Conservation (phyloP, 2,329 filamentous ascomycete species). For the Aureobasidium sp. region DNA sequence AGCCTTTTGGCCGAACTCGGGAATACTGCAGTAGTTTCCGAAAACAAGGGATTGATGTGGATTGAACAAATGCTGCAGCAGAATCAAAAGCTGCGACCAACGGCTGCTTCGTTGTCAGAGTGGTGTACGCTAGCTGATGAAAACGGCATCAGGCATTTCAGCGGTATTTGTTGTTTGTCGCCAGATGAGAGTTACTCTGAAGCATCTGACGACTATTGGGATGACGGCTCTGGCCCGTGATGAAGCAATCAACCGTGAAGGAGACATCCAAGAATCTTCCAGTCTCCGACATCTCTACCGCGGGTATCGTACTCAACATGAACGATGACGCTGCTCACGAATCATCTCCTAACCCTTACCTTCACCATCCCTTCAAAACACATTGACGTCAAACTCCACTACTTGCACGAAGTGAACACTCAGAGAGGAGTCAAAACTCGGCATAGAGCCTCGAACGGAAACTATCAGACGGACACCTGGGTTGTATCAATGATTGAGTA, state of each 20-base stretch:
- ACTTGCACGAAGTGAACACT: too few species aligned
- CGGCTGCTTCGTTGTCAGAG: background rate
- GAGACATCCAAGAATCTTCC: too few species aligned
- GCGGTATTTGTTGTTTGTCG: background rate
- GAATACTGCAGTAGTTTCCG: background rate
- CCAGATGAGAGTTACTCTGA: background rate
- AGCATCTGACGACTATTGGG: background rate
- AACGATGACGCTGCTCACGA: too few species aligned
- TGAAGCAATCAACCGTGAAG: rapidly evolving
- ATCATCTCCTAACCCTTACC: too few species aligned
- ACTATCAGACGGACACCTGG: too few species aligned
- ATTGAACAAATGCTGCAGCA: background rate
- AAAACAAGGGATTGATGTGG: background rate
- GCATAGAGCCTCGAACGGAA: too few species aligned
- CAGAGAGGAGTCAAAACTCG: too few species aligned
- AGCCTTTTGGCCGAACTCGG: background rate
- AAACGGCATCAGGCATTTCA: background rate
- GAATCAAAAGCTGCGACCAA: background rate
- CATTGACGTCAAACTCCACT: too few species aligned
- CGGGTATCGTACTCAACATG: too few species aligned
- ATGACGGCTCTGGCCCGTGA: background rate
- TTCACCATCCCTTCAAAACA: too few species aligned
- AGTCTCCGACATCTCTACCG: too few species aligned
- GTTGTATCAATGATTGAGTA: too few species aligned
- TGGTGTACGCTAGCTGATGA: background rate